phyloP scores from a whole-genome alignment of 2,329 filamentous ascomycete species.

The Penicillium sp. region DNA sequence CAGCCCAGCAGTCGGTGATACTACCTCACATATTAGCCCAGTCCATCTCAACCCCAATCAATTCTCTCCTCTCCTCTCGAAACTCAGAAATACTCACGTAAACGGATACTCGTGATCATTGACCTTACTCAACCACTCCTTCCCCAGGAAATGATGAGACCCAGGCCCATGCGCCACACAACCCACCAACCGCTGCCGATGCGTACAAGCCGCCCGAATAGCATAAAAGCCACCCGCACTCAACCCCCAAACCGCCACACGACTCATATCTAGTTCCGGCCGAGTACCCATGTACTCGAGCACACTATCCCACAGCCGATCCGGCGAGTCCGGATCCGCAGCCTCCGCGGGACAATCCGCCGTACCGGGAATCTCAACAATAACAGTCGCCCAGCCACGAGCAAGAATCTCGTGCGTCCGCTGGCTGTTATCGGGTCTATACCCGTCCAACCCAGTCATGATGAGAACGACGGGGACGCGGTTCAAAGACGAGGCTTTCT shows the following conservation, averaged over 20 bases:
- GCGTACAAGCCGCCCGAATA: conserved; percentile 71
- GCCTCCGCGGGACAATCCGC: conserved; percentile 71
- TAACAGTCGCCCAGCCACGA: conserved; percentile 67
- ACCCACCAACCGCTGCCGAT: conserved; percentile 60
- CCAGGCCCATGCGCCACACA: conserved; percentile 68
- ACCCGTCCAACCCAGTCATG: conserved; percentile 65
- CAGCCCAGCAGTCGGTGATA: conserved; percentile 61
- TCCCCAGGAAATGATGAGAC: conserved; percentile 65
- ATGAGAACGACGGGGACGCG: conserved; percentile 61
- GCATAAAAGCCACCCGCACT: conserved; percentile 73
- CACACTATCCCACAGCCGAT: conserved; percentile 68
- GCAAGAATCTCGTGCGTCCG: conserved; percentile 66
- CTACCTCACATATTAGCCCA: conserved; percentile 34
- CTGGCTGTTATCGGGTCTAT: conserved; percentile 59
- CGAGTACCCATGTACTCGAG: conserved; percentile 64
- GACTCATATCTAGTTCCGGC: conserved; percentile 61
- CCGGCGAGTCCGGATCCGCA: conserved; percentile 63
- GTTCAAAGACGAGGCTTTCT: conserved; percentile 47
- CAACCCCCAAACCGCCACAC: conserved; percentile 68
- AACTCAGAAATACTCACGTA: conserved; percentile 43
- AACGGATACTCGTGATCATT: conserved; percentile 73
- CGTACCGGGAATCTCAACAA: conserved; percentile 70
- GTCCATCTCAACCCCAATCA: conserved; percentile 10
- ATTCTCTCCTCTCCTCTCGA: neutral
- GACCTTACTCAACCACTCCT: conserved; percentile 65